Evolutionary conservation across 352 stramenopile species (phyloP), one percentile per base, ranked within the genome.

Genomic region (Globisporangium barbulae): DNA sequence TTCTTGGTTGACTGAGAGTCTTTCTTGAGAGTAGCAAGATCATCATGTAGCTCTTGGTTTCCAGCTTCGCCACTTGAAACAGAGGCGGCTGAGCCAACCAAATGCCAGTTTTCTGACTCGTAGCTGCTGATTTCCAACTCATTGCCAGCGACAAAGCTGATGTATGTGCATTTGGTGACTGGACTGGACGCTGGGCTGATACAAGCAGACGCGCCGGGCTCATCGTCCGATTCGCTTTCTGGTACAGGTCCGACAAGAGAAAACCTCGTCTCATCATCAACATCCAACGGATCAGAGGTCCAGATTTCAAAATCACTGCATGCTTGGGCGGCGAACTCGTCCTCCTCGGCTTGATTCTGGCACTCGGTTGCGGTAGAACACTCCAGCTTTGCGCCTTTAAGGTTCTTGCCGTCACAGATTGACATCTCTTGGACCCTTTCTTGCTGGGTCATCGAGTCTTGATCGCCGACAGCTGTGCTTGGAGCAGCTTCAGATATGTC

Each of bases 131-230:
- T 17, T 17, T 56, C 8, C 28, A 56, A 8, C 28, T 17, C 50
- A 1, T 41, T 25, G 13, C 1, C 28, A 41, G 17, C 25, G 3
- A 42, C 50, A 12, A 42, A 17, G 50, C 5, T 7, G 30, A 28
- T 28, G 9, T 19, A 12, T 41, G 50, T 17, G 7, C 13, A 56
- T 22, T 17, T 56, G 30, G 30, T 25, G 19, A 35, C 7, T 5
- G 37, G 37, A 30, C 53, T 60, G 35, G 9, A 28, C 53, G 49
- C 37, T 22, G 53, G 53, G n/a, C 41, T 35, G 21, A 33, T 49
- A 9, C 10, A 25, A 5, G 12, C 12, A 22, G 28, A 39, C 19
- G 28, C 13, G 17, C 25, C 21, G 12, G 50, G 13, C 21, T 49
- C 37, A 5, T 35, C 10, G n/a, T 19, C 13, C 35, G 41, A 60